Evolutionary conservation across 306 rosid genomes (phyloP).

Genomic region (Acacia confusa): DNA sequence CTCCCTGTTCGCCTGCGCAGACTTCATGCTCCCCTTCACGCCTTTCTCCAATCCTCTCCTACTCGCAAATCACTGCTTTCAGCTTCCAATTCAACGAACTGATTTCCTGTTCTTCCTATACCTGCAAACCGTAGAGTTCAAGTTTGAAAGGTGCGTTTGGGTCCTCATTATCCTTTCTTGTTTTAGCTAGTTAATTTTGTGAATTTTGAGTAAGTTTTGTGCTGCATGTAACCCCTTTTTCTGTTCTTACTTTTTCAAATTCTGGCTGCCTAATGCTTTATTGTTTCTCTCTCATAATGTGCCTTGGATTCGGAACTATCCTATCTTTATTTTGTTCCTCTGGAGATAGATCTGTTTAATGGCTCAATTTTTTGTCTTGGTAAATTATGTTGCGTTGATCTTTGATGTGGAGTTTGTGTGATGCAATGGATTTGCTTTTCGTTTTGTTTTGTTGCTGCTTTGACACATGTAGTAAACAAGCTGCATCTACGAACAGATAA

Average conservation of each 20-base stretch:
- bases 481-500: too few relatives aligned
- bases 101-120: background rate
- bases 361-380: background rate
- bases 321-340: background rate
- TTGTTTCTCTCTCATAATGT: background rate
- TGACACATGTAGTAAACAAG: too few relatives aligned
- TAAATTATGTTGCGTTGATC: background rate
- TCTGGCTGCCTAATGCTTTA: background rate
- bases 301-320: background rate
- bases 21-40: too few relatives aligned
- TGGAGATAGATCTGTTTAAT: slow-evolving; percentile 10
- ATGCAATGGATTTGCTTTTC: background rate
- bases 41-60: too few relatives aligned
- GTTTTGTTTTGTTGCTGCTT: too few relatives aligned
- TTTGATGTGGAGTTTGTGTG: background rate
- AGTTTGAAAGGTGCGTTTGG: background rate
- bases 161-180: background rate
- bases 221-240: background rate
- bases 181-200: background rate
- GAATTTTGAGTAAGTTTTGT: background rate
- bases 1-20: too few relatives aligned
- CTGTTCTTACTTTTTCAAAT: background rate
- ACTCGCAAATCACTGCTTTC: too few relatives aligned
- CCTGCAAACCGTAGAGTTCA: background rate
- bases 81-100: background rate